phyloP scores from a whole-genome alignment of 495 filamentous ascomycete genomes.

The Cryomyces antarcticus region DNA sequence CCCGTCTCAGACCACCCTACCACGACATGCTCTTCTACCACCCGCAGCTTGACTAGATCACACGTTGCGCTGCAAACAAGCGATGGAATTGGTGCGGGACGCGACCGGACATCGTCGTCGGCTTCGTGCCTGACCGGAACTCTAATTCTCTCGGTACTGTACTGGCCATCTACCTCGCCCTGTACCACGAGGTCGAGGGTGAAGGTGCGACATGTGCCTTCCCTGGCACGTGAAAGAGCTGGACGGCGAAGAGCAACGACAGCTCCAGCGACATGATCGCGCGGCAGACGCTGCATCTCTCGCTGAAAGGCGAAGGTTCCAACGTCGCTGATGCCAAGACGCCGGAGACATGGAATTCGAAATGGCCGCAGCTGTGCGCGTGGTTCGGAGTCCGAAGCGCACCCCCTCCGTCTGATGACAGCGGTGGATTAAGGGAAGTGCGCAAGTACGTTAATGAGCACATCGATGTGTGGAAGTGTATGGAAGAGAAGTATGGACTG shows the following conservation, averaged over 20 bases:
- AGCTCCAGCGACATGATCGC: slow-evolving; percentile 15
- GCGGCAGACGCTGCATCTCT: slow-evolving; percentile 12
- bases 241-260: slow-evolving; percentile 13
- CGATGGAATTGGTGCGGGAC: slow-evolving; percentile 15
- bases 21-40: slow-evolving; percentile 19
- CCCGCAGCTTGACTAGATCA: slow-evolving; percentile 15
- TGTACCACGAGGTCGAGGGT: slow-evolving; percentile 12
- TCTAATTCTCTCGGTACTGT: slow-evolving; percentile 13
- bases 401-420: too few relatives aligned
- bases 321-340: slow-evolving; percentile 15
- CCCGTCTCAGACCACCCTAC: too few relatives aligned
- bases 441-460: slow-evolving; percentile 13
- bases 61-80: slow-evolving; percentile 12
- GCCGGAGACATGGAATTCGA: slow-evolving; percentile 10
- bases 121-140: slow-evolving; percentile 18
- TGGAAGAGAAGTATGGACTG: slow-evolving; percentile 13
- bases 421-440: slow-evolving; percentile 7
- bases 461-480: slow-evolving; percentile 10
- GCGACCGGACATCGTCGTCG: slow-evolving; percentile 18
- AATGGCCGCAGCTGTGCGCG: slow-evolving; percentile 13
- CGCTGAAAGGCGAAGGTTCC: slow-evolving; percentile 13
- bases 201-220: slow-evolving; percentile 11
- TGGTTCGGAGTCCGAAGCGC: slow-evolving; percentile 19
- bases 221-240: slow-evolving; percentile 13
- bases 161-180: slow-evolving; percentile 12